Evolutionary conservation across 441 rosid genomes (phyloP), one percentile per base, ranked within the genome.

Genomic region (Jatropha multifida): DNA sequence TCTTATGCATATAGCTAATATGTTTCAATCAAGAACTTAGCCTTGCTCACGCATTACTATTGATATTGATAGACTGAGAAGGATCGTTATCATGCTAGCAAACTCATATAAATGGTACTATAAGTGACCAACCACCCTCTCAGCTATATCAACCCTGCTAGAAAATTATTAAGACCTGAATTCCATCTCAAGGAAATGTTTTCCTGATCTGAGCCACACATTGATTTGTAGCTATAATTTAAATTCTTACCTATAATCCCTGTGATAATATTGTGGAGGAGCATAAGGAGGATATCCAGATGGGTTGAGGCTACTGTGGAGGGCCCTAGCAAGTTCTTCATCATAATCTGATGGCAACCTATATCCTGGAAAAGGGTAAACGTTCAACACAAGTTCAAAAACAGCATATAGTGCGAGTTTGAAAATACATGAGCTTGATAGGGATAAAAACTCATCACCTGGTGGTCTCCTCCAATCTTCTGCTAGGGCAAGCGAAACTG

Each of bases 381-480:
- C 49, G 49, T 72, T 56, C 56, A 66, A 13, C 2, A 38, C 41
- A 26, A 27, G 44, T 13, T 51, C 20, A 58, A 41, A 3, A 0
- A 20, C 8, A 23, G 41, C 7, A 32, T 26, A 32, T 10, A 69
- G 6, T 8, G n/a, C 5, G n/a, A 9, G 12, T 49, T 37, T 2
- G 17, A 76, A 71, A 55, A 26, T 58, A 56, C 0, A 48, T 11
- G 48, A 65, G 17, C 52, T 11, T 1, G 13, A 56, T 7, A 44
- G 2, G 61, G 61, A 59, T 58, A 63, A 17, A 38, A 55, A 41
- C 74, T 60, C 77, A 86, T 94, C 93, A 77, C 77, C 86, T 79
- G 88, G 94, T 71, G 88, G 94, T 71, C 85, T 90, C 77, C 78
- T 86, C 73, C 71, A 74, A 73, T 84, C 89, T 76, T 95, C 98